A percentile compares a stretch with the other conserved stretches of the same genome.
phyloP scores from a whole-genome alignment of 169 alveolate species.

The Plasmodium fragile region DNA sequence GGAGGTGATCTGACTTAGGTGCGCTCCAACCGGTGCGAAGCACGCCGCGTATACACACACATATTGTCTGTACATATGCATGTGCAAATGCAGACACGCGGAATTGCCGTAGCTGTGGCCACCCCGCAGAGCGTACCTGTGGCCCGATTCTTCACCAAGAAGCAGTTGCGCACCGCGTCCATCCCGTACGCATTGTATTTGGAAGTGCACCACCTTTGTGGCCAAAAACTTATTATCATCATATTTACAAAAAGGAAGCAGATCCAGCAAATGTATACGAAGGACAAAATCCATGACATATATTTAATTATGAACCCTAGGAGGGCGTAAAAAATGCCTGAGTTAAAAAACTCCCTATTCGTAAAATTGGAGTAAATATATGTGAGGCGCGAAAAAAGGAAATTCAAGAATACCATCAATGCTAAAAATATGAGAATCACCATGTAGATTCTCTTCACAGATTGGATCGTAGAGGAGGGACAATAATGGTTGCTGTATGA shows the following conservation, averaged over 20 bases:
- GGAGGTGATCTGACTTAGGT: neutral
- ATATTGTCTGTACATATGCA: neutral
- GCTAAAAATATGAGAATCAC: conserved; percentile 12
- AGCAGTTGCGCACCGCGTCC: conserved; percentile 59
- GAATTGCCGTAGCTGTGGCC: neutral
- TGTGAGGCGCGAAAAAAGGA: conserved; percentile 64
- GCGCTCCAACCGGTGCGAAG: neutral
- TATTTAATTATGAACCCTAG: conserved; percentile 60
- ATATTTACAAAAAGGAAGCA: conserved; percentile 36
- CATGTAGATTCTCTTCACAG: conserved; percentile 31
- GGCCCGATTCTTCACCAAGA: conserved; percentile 16
- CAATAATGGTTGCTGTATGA: conserved; percentile 31
- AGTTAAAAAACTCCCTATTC: conserved; percentile 48
- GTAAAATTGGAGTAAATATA: conserved; percentile 64
- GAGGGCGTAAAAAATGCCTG: conserved; percentile 46
- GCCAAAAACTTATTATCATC: conserved; percentile 14
- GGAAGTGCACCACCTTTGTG: conserved; percentile 21
- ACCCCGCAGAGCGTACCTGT: conserved; percentile 9
- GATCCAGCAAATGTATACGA: conserved; percentile 48
- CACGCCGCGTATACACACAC: neutral
- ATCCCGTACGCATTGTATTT: conserved; percentile 48
- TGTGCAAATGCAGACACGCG: neutral
- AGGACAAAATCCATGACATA: conserved; percentile 52
- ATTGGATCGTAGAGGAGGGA: neutral
- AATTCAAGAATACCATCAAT: conserved; percentile 59